Percentiles rank a stretch among this genome's conserved stretches.
Conservation (phyloP, 352 stramenopile genomes). For the Stramenopiles sp. region DNA sequence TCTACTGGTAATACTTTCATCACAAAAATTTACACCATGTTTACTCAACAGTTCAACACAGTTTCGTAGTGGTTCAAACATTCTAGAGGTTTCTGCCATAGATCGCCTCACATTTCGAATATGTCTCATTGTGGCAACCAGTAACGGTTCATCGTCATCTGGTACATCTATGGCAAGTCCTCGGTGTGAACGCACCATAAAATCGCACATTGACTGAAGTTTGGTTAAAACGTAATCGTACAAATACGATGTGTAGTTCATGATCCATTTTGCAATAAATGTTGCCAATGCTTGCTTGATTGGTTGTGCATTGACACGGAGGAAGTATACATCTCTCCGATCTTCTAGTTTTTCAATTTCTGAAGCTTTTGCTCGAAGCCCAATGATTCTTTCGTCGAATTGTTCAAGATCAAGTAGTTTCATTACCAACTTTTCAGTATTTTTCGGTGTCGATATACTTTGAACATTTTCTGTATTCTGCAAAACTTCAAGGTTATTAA, state of each 20-base stretch:
- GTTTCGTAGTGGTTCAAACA: slow-evolving; percentile 67
- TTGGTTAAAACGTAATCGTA: slow-evolving; percentile 58
- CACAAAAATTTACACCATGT: slow-evolving; percentile 53
- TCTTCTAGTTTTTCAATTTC: no score
- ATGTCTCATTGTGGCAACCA: slow-evolving; percentile 70
- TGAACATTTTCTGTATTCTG: no score
- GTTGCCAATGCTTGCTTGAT: slow-evolving; percentile 64
- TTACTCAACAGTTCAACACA: slow-evolving; percentile 62
- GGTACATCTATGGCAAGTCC: slow-evolving; percentile 21
- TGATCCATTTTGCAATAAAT: slow-evolving; percentile 73
- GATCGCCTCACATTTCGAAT: slow-evolving; percentile 66
- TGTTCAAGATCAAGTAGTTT: no score
- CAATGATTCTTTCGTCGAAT: no score
- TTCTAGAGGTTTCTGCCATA: slow-evolving; percentile 52
- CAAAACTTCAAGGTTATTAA: no score
- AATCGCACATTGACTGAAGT: slow-evolving; percentile 42
- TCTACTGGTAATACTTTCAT: slow-evolving; percentile 16
- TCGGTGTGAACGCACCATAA: no score
- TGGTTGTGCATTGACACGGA: slow-evolving; percentile 54
- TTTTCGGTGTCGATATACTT: no score
- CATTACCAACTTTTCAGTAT: no score
- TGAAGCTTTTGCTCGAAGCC: no score
- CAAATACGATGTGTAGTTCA: slow-evolving; percentile 57
- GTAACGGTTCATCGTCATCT: slow-evolving; percentile 38
- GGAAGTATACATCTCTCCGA: slow-evolving; percentile 52